phyloP scores from a whole-genome alignment of 2,329 filamentous ascomycete species.

The Alternaria hordeiaustralica region DNA sequence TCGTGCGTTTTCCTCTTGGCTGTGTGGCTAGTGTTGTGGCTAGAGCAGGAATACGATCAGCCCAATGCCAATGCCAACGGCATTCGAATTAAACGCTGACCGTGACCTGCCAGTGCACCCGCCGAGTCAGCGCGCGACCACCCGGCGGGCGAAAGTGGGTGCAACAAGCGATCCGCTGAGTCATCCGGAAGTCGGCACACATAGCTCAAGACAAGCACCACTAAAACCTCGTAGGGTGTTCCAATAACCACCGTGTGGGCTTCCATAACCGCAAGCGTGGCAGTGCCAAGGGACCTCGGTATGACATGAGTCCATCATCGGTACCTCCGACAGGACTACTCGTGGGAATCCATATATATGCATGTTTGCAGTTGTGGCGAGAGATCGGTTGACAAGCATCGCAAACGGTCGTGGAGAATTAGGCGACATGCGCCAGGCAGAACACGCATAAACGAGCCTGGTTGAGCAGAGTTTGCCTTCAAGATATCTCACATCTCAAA shows the following conservation, averaged over 20 bases:
- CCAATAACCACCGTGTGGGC: slow-evolving; percentile 3
- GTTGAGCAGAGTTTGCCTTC: slow-evolving; percentile 6
- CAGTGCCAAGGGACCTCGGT: slow-evolving; percentile 15
- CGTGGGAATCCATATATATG: not conserved
- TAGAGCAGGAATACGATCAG: not conserved
- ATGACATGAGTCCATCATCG: slow-evolving; percentile 13
- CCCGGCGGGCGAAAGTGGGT: not conserved
- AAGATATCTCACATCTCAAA: not conserved
- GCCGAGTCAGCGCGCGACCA: not conserved
- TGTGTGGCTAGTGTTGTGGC: slow-evolving; percentile 16
- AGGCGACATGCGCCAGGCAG: not conserved
- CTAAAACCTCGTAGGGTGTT: slow-evolving; percentile 5
- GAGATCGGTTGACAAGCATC: not conserved
- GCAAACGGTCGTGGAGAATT: not conserved
- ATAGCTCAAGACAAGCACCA: not conserved
- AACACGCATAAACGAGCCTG: not conserved
- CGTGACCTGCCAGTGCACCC: not conserved
- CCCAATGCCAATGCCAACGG: not conserved
- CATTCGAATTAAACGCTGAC: not conserved
- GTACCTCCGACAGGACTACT: not conserved
- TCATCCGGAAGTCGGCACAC: slow-evolving; percentile 14
- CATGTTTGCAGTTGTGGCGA: not conserved
- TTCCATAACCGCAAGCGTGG: slow-evolving; percentile 1
- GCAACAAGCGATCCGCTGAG: slow-evolving; percentile 4
- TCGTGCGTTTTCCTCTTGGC: not conserved